Conservation (phyloP, 2,329 filamentous ascomycete genomes). For the Claviceps pazoutovae region DNA sequence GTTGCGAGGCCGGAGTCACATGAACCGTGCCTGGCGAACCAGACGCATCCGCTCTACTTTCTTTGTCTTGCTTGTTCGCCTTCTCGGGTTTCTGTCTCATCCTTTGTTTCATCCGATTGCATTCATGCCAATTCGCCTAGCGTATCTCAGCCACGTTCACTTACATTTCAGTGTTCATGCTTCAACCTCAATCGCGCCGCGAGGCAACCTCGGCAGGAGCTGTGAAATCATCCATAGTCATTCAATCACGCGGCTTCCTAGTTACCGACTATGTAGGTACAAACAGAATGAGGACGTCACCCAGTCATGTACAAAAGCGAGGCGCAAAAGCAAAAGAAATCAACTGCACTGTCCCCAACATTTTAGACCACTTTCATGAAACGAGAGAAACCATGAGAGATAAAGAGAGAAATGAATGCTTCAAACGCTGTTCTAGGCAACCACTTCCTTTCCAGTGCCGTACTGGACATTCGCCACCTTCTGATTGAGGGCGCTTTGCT, state of each 20-base stretch:
- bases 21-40: background rate
- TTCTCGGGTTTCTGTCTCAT: background rate
- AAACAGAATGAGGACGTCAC: background rate
- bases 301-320: background rate
- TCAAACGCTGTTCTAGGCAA: constrained; percentile 5
- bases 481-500: constrained; percentile 8
- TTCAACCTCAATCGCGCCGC: background rate
- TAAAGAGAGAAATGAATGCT: background rate
- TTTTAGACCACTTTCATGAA: background rate
- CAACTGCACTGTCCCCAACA: background rate
- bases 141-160: background rate
- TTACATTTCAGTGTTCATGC: background rate
- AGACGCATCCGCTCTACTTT: background rate
- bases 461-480: constrained; percentile 40
- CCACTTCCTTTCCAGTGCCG: constrained; percentile 27
- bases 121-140: background rate
- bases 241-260: background rate
- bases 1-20: too few relatives aligned
- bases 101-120: background rate
- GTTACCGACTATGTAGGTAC: background rate
- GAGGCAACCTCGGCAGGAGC: too few relatives aligned
- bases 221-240: background rate
- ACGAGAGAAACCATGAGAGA: background rate
- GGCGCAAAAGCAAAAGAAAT: background rate
- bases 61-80: background rate